A percentile compares a stretch with the other conserved stretches of the same genome.
phyloP scores from a whole-genome alignment of 192 early-diverging fungal genomes.

The Umbelopsis ramanniana region DNA sequence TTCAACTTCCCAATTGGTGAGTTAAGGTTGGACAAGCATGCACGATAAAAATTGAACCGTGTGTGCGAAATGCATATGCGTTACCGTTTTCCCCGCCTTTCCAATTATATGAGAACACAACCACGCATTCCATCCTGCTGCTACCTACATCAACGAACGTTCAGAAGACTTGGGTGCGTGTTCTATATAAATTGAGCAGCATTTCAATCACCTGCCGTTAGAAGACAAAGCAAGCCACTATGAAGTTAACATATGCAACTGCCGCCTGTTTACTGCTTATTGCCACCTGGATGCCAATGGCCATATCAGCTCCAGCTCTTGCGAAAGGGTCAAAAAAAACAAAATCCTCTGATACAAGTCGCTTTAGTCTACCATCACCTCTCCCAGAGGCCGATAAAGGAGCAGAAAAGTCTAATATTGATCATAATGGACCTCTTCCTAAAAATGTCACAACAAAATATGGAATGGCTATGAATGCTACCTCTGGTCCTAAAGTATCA shows the following conservation, averaged over 20 bases:
- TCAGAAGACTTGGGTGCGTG: background rate
- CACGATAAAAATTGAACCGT: background rate
- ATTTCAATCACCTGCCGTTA: background rate
- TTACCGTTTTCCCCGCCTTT: background rate
- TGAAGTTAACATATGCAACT: background rate
- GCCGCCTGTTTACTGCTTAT: background rate
- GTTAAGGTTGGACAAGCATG: background rate
- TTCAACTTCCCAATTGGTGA: background rate
- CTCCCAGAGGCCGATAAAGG: background rate
- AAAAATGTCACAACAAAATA: background rate
- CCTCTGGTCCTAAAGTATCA: background rate
- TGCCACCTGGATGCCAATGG: background rate
- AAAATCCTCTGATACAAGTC: background rate
- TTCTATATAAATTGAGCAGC: background rate
- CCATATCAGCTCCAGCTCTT: background rate
- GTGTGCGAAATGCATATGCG: conserved; percentile 22
- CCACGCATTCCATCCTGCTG: background rate
- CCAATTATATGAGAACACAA: background rate
- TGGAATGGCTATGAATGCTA: conserved; percentile 6
- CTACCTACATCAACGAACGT: background rate
- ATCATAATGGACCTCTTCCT: background rate
- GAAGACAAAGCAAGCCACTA: background rate
- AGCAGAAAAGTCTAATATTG: background rate
- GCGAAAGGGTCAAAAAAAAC: background rate
- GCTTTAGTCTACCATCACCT: background rate